These are phyloP conservation scores for Elymus sibiricus DNA, from an alignment of 176 grass and related monocot species.

Conservation along the genomic window DNA sequence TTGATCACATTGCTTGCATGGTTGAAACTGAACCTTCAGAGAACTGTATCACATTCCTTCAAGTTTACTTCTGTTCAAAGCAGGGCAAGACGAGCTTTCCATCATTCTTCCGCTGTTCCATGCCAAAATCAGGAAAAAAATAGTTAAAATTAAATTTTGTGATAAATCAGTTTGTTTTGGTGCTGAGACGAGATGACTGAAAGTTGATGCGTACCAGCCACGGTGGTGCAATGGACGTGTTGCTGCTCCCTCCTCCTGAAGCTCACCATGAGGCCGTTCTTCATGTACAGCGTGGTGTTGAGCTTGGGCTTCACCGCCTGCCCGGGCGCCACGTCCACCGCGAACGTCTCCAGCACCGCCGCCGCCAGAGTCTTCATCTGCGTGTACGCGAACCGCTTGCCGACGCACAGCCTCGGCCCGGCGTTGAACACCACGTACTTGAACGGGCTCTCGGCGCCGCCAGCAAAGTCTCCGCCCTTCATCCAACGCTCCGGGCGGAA, in stretches of 20 bases:
- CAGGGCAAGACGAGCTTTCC: background rate
- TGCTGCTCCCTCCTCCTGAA: slow-evolving; percentile 39
- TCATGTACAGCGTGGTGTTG: slow-evolving; percentile 87
- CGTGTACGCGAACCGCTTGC: slow-evolving; percentile 84
- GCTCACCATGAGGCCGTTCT: slow-evolving; percentile 57
- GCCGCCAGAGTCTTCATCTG: slow-evolving; percentile 90
- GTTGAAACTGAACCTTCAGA: background rate
- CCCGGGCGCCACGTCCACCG: slow-evolving; percentile 48
- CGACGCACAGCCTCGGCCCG: slow-evolving; percentile 76
- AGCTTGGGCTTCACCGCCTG: slow-evolving; percentile 74
- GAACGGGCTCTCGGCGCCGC: slow-evolving; percentile 56
- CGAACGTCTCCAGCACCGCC: slow-evolving; percentile 51
- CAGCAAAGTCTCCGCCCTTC: slow-evolving; percentile 30
- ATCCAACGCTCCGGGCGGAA: slow-evolving; percentile 83
- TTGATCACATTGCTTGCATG: background rate
- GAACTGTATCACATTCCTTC: background rate
- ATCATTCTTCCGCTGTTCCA: slow-evolving; percentile 5
- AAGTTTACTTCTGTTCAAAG: background rate
- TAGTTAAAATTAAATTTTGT: background rate
- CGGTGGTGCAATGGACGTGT: background rate
- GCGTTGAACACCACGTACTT: slow-evolving; percentile 92
- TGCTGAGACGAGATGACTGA: background rate
- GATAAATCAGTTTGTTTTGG: background rate
- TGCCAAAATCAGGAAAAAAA: background rate
- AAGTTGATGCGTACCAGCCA: background rate